phyloP scores from a whole-genome alignment of 768 basidiomycete genomes.

The Scleroderma citrinum region DNA sequence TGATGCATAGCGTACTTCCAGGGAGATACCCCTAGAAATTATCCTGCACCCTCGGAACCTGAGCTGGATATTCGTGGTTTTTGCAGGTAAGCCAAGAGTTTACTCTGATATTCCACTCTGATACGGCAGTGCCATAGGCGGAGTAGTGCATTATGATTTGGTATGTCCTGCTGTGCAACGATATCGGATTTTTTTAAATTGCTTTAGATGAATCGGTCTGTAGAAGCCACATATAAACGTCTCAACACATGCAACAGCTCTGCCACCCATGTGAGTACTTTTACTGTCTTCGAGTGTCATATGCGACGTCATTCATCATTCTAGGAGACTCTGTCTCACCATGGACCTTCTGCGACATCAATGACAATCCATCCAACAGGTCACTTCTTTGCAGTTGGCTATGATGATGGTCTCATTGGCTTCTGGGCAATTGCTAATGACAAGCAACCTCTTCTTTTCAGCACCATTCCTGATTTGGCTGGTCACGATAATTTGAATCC shows the following conservation, averaged over 20 bases:
- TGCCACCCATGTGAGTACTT: constrained; percentile 39
- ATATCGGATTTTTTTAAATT: neutral
- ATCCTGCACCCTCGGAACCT: constrained; percentile 68
- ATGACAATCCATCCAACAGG: constrained; percentile 69
- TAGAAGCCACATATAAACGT: constrained; percentile 61
- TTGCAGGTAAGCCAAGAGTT: constrained; percentile 45
- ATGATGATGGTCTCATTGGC: constrained; percentile 76
- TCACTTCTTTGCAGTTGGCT: constrained; percentile 73
- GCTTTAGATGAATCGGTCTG: constrained; percentile 41
- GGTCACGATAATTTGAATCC: constrained; percentile 58
- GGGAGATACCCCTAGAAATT: constrained; percentile 51
- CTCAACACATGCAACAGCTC: constrained; percentile 64
- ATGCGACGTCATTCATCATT: neutral
- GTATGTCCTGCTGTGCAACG: constrained; percentile 24
- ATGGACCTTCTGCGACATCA: constrained; percentile 64
- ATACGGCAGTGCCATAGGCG: constrained; percentile 36
- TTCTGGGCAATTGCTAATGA: constrained; percentile 82
- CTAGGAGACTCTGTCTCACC: constrained; percentile 65
- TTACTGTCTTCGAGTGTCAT: neutral
- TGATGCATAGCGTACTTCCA: constrained; percentile 19
- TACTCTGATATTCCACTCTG: neutral
- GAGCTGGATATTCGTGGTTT: constrained; percentile 68
- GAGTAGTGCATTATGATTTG: constrained; percentile 54
- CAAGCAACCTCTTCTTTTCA: constrained; percentile 66
- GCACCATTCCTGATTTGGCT: constrained; percentile 56